Evolutionary conservation across 2,329 filamentous ascomycete genomes (phyloP), one percentile per base, ranked within the genome.

Genomic region (Diaporthe helianthi): DNA sequence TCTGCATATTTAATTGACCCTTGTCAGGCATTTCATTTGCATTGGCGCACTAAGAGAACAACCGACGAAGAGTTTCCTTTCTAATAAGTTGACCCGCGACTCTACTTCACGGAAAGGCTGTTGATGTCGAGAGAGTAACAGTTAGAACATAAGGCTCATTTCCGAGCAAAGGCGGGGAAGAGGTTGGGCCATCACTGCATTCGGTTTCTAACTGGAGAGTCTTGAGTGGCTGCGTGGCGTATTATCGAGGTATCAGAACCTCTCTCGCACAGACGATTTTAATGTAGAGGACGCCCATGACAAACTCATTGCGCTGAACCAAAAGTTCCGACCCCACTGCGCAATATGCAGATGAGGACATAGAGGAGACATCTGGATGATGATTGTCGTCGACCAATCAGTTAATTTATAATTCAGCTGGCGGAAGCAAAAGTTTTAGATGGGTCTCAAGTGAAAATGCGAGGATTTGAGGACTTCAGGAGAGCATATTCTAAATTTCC

Each of bases 221-320:
- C 26, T 41, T 31, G 58, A 47, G 29, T 10, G n/a, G 44, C 26
- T 36, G 44, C 44, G 3, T n/a, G 22, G 19, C 58, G 29, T 41
- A 24, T 63, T 4, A 36, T 49, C 29, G 29, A 63, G 15, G 29
- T n/a, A 63, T 29, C 44, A 63, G 44, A 63, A 49, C 29, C 49
- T 49, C 17, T 26, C 6, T 15, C 44, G 58, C 58, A 63, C 58
- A 19, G 58, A 63, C 58, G 9, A 17, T n/a, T n/a, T n/a, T 26
- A 49, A 63, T 63, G 19, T 63, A 63, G 58, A 17, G 44, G 58
- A 63, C 15, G 44, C 58, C 36, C 7, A 47, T 26, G 44, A 41
- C 29, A 36, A 49, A 49, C 58, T 63, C 58, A 44, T 44, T 41
- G 41, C 58, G 29, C 13, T 24, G 44, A 49, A 49, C 4, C 44